Evolutionary conservation across 495 filamentous ascomycete genomes (phyloP).

Genomic region (Podospora anserina): DNA sequence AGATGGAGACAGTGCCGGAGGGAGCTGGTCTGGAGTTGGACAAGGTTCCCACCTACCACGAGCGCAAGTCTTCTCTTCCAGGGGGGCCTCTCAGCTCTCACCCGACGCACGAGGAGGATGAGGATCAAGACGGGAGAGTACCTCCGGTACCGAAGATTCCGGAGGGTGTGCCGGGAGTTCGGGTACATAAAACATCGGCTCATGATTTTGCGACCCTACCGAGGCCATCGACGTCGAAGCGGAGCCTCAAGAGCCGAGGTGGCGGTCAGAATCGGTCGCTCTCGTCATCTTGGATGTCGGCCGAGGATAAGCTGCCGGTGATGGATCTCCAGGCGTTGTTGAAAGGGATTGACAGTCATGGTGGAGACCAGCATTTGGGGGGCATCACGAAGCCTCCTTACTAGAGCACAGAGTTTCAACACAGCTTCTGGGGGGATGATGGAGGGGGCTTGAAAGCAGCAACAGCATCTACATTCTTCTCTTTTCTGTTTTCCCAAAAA

Average conservation of each 20-base stretch:
- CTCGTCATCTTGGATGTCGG: conserved; percentile 30
- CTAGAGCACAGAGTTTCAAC: conserved; percentile 16
- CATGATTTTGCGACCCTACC: conserved; percentile 23
- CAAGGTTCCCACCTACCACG: conserved; percentile 16
- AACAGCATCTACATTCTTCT: conserved; percentile 6
- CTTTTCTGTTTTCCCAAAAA: neutral
- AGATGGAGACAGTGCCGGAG: conserved; percentile 11
- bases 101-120: conserved; percentile 33
- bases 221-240: conserved; percentile 30
- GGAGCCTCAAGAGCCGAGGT: conserved; percentile 41
- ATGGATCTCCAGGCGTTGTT: conserved; percentile 47
- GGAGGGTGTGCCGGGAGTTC: conserved; percentile 23
- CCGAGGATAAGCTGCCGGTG: conserved; percentile 30
- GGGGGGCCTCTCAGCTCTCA: conserved; percentile 50
- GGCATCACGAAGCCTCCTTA: conserved; percentile 46
- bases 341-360: conserved; percentile 47
- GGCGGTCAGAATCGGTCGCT: conserved; percentile 31
- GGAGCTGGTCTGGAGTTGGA: conserved; percentile 21
- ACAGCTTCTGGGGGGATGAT: neutral
- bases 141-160: conserved; percentile 46
- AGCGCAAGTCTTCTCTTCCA: conserved; percentile 21
- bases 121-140: conserved; percentile 28
- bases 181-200: conserved; percentile 19
- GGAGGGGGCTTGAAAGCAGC: neutral
- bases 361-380: conserved; percentile 39